phyloP scores from a whole-genome alignment of 306 rosid species.

The Trifolium fragiferum region DNA sequence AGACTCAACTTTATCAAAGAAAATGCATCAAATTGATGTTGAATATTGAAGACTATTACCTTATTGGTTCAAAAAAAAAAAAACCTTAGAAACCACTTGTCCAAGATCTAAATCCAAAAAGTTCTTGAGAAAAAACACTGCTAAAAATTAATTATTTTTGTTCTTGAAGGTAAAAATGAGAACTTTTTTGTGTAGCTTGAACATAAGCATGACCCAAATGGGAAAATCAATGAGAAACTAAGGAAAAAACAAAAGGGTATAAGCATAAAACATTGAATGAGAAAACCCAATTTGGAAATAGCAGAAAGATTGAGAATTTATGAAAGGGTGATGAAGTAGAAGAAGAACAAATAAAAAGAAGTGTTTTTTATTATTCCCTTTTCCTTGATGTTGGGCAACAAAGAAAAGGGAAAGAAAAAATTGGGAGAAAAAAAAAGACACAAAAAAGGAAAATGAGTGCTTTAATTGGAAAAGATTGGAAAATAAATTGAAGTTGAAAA shows the following conservation, averaged over 20 bases:
- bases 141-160: slow-evolving; percentile 15
- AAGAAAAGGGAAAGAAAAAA: slow-evolving; percentile 45
- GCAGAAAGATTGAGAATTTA: slow-evolving; percentile 46
- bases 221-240: slow-evolving; percentile 40
- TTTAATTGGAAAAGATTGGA: slow-evolving; percentile 40
- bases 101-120: slow-evolving; percentile 54
- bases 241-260: slow-evolving; percentile 24
- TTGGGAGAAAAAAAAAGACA: slow-evolving; percentile 24
- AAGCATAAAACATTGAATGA: slow-evolving; percentile 35
- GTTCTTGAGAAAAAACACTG: slow-evolving; percentile 18
- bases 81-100: slow-evolving; percentile 43
- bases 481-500: slow-evolving; percentile 47
- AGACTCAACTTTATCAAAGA: slow-evolving; percentile 55
- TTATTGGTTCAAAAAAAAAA: slow-evolving; percentile 38
- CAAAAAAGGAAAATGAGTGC: slow-evolving; percentile 37
- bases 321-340: slow-evolving; percentile 16
- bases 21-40: slow-evolving; percentile 42
- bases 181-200: slow-evolving; percentile 44
- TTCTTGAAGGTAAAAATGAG: slow-evolving; percentile 8
- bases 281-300: slow-evolving; percentile 45
- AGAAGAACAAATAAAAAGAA: background rate
- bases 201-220: slow-evolving; percentile 50
- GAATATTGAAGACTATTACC: slow-evolving; percentile 39
- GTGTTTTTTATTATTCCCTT: slow-evolving; percentile 27
- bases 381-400: slow-evolving; percentile 51